phyloP scores from a whole-genome alignment of 176 grass and related monocot genomes.

The Saccharum officinarum region DNA sequence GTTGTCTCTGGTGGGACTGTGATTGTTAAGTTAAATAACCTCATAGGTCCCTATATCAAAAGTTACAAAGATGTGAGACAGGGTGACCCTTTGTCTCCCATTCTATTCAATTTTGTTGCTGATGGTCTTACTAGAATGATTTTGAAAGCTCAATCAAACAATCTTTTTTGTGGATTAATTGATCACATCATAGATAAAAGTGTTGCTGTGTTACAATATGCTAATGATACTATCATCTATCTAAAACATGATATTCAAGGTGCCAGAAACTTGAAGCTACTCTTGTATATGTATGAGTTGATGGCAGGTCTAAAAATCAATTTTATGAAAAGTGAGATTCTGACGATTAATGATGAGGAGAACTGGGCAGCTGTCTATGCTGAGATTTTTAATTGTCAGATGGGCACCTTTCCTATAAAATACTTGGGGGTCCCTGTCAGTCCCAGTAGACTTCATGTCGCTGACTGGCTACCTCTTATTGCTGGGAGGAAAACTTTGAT shows the following conservation, averaged over 20 bases:
- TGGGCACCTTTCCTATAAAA: background rate
- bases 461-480: too few species aligned
- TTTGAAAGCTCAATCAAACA: fast-evolving
- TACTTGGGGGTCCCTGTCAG: fast-evolving
- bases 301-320: background rate
- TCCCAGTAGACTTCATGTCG: too few species aligned
- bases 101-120: too few species aligned
- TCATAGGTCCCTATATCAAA: too few species aligned
- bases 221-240: background rate
- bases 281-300: background rate
- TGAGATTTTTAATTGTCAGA: background rate
- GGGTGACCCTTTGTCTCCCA: too few species aligned
- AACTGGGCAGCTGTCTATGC: fast-evolving
- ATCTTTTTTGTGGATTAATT: too few species aligned
- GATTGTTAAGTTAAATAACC: too few species aligned
- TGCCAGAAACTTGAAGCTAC: background rate
- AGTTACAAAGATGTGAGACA: too few species aligned
- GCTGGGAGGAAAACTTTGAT: too few species aligned
- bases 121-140: too few species aligned
- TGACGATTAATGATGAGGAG: background rate
- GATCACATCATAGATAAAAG: fast-evolving
- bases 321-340: background rate
- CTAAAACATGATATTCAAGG: fast-evolving
- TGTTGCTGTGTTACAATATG: background rate
- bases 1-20: too few species aligned